Conservation (phyloP, 768 basidiomycete species). For the Termitomyces sp. region DNA sequence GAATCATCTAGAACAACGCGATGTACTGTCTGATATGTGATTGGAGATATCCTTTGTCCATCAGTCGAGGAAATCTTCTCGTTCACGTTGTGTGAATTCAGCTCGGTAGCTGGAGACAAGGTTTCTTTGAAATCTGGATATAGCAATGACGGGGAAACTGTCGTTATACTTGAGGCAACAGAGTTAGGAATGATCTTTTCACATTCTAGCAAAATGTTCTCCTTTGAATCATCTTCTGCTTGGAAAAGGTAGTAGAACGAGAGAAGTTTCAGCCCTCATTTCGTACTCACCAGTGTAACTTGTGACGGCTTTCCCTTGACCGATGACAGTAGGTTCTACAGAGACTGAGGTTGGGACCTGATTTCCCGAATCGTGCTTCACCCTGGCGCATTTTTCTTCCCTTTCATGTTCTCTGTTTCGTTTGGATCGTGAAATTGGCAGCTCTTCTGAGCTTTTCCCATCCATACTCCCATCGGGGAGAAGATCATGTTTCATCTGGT, state of each 20-base stretch:
- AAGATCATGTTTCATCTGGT: conserved; percentile 1
- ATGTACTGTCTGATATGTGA: not conserved
- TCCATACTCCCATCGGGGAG: not conserved
- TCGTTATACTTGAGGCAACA: not conserved
- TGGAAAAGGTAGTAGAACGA: not conserved
- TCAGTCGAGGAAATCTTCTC: not conserved
- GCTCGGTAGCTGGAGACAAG: not conserved
- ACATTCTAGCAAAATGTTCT: not conserved
- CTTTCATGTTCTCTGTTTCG: conserved; percentile 6
- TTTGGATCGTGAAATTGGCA: not conserved
- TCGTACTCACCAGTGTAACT: not conserved
- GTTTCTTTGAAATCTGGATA: not conserved
- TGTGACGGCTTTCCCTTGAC: not conserved
- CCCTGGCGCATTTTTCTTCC: conserved; percentile 5
- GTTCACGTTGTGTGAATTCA: not conserved
- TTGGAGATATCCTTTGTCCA: not conserved
- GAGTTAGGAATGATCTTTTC: not conserved
- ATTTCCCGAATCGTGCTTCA: not conserved
- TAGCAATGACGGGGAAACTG: not conserved
- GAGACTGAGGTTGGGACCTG: not conserved
- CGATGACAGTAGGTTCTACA: not conserved
- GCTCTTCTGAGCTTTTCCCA: not conserved
- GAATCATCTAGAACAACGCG: not conserved
- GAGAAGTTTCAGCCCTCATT: not conserved
- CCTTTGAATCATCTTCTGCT: not conserved